Evolutionary conservation across 345 rosid genomes (phyloP), one percentile per base, ranked within the genome.

Genomic region (Microthlaspi erraticum): DNA sequence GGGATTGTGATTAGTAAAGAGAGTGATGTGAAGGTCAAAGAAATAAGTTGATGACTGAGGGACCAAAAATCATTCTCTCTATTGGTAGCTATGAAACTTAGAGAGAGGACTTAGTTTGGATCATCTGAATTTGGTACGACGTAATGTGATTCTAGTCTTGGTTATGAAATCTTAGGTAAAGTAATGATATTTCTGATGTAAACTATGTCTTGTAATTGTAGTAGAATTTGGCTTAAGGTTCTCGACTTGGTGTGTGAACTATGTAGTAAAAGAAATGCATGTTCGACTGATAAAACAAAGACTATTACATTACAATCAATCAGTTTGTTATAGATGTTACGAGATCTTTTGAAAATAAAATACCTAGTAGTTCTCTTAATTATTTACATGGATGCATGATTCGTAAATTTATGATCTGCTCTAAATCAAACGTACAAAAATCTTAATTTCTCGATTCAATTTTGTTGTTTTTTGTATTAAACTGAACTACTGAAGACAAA

Each of bases 1-100:
- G 72, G 82, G 44, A 83, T 91, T 56, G 81, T 84, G 55, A 68
- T 83, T 32, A 68, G 70, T 41, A 85, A 79, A 75, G 83, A 81
- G 10, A 63, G 73, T 46, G 56, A 73, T 26, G 17, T 46, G 16
- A 71, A 80, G 83, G 31, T 31, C 70, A 73, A 63, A 60, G 80
- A 73, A 50, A 49, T 64, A 50, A 55, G 75, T 70, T 76, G 37
- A 70, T 10, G 87, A 64, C 41, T 37, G 26, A 29, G 44, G 23
- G 23, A 56, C 49, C 57, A 63, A 72, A 26, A 26, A 26, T 26
- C 29, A 26, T 11, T 20, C 37, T 50, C 41, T 36, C 29, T 36
- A 34, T 72, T 45, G 58, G 51, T 72, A 23, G 14, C 26, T 10
- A 51, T 32, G 69, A 34, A 64, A 64, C 65, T 53, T 71, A 43